Evolutionary conservation across 2,329 filamentous ascomycete genomes (phyloP), one percentile per base, ranked within the genome.

Genomic region (Arthrobotrys megalospora): DNA sequence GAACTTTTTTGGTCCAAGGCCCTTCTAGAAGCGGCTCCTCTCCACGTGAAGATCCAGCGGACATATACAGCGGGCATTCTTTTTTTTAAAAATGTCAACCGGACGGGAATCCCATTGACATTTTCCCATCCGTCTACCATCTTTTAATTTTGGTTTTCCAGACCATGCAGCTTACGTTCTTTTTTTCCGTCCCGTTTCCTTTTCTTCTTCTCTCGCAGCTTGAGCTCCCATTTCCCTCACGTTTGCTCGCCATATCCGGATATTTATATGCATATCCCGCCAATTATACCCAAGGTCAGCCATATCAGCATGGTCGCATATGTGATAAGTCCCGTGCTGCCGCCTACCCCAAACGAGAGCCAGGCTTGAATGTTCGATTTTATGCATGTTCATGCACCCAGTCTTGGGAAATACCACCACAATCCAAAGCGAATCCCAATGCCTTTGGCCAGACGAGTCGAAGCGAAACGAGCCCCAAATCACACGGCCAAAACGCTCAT

Each of bases 341-440:
- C 43, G 65, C 34, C 34, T 47, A 24, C 62, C 75, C 60, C 65
- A 65, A 69, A 60, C 28, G 41, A 41, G 58, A 64, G 60, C 47
- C 55, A 66, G 58, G 52, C 55, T 38, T 53, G 21, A 68, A 24
- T 14, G 21, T 32, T 68, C 75, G 62, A 63, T 72, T 78, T 72
- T 62, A 78, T 78, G 75, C 53, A 78, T 28, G 75, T 52, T 72
- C 32, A 72, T 72, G 75, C 62, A 67, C 32, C 41, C 11, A 48
- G 63, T 68, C 53, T 58, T 68, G 38, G 65, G 38, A 28, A 34
- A 48, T 34, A 19, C 45, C 41, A 52, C 64, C 48, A 11, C 48
- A 73, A 28, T 10, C 2, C 24, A 34, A 58, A 43, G 38, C 34
- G 48, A 55, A 63, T 58, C 32, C 55, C 34, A 45, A 32, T 12